Base-by-base conservation (phyloP, 495 filamentous ascomycete species). In the Astrothelium macrocarpum region DNA sequence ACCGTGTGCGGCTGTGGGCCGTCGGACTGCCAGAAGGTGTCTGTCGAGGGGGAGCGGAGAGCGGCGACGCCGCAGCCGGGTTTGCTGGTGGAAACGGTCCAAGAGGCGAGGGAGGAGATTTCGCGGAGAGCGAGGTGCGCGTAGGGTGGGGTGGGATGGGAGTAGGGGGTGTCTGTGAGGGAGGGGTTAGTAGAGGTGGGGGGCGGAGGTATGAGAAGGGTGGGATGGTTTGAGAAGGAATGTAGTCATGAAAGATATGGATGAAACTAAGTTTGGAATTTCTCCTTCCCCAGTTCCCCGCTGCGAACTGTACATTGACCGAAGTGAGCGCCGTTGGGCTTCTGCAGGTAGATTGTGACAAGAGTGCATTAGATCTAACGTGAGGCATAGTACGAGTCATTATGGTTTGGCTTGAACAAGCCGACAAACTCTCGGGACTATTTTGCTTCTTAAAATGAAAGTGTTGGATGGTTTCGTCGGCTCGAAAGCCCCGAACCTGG, bases 1-100 rank as follows among this genome's bases (percentile, higher is more conserved):
- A 98, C 82, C n/a, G 85, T 83, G 67, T 98, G 94, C 16, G 94
- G 94, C 70, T 98, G 94, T 4, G 93, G 91, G 0, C 94, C 95
- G 73, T 97, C 95, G 18, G 90, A 95, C 82, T 97, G 94, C 94
- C 94, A 98, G 80, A 90, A 97, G 66, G 87, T 84, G 58, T 80
- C 76, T 1, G 88, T 83, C 53, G 90, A 88, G 26, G 91, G 88
- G 71, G 85, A 82, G 25, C 90, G 87, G 26, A 98, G 85, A 66
- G 93, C 90, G 32, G 87, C 82, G 53, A 96, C 86, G 39, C 90
- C 90, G 72, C 89, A 95, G 62, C 91, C 91, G 0, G 92, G 94
- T 77, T 97, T 97, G 72, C 85, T 85, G 66, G 89, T 92, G 65
- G 85, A 89, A 64, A 97, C 91, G 16, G 90, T 93, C 84, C 94